Evolutionary conservation across 768 basidiomycete genomes (phyloP).

Genomic region (Ephemerocybe angulata): DNA sequence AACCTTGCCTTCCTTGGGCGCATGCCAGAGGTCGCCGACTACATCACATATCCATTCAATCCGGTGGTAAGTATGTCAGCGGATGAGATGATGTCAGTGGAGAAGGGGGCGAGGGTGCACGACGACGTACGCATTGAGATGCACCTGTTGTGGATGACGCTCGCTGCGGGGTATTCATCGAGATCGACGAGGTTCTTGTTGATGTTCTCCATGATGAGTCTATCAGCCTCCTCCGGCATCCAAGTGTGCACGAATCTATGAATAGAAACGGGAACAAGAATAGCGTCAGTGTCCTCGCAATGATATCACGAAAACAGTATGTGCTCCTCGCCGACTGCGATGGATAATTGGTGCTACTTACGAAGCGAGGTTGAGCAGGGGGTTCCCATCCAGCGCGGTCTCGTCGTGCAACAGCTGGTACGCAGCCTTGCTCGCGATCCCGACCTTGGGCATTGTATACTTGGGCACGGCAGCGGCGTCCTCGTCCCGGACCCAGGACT

Average conservation of each 20-base stretch:
- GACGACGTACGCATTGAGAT: constrained; percentile 46
- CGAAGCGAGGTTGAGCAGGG: constrained; percentile 61
- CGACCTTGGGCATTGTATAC: constrained; percentile 40
- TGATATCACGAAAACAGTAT: no score
- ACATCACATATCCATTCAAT: constrained; percentile 4
- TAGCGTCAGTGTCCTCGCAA: no score
- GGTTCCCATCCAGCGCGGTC: constrained; percentile 53
- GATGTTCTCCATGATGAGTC: constrained; percentile 60
- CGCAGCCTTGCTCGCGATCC: constrained; percentile 42
- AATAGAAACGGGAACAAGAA: no score
- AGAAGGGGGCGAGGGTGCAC: no score
- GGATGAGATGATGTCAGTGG: background rate
- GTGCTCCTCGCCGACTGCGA: no score
- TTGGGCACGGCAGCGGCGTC: constrained; percentile 40
- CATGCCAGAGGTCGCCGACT: constrained; percentile 64
- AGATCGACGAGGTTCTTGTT: constrained; percentile 63
- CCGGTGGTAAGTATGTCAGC: background rate
- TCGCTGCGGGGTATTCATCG: constrained; percentile 63
- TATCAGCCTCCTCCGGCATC: constrained; percentile 52
- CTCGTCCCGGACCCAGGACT: constrained; percentile 39
- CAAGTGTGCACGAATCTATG: constrained; percentile 54
- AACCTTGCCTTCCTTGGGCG: constrained; percentile 49
- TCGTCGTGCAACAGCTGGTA: constrained; percentile 55
- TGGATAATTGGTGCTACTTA: constrained; percentile 32
- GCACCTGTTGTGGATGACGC: constrained; percentile 50